Conservation (phyloP, 495 filamentous ascomycete genomes). For the Evernia prunastri region DNA sequence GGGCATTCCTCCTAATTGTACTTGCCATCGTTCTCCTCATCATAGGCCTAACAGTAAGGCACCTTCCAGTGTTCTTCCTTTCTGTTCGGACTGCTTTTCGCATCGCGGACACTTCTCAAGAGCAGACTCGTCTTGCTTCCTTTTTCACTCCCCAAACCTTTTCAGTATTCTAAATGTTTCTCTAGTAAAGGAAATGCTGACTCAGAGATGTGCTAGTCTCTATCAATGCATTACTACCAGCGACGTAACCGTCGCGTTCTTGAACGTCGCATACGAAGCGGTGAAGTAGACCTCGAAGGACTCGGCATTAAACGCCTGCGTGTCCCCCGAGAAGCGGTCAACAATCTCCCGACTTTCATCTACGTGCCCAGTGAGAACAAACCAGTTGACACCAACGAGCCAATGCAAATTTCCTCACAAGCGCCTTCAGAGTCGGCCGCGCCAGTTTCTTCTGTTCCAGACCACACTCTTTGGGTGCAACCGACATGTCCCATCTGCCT, state of each 20-base stretch:
- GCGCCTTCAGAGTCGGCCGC: slow-evolving; percentile 13
- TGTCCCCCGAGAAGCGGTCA: slow-evolving; percentile 60
- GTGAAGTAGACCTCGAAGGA: slow-evolving; percentile 74
- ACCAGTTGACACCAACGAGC: neutral
- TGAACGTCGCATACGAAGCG: slow-evolving; percentile 59
- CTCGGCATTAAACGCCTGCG: slow-evolving; percentile 70
- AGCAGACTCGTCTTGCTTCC: too few relatives aligned
- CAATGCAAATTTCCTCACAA: slow-evolving; percentile 25
- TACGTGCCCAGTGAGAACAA: slow-evolving; percentile 41
- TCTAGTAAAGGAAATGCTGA: too few relatives aligned
- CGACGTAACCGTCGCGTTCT: slow-evolving; percentile 57
- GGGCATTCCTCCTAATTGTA: slow-evolving; percentile 78
- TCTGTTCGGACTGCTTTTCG: too few relatives aligned
- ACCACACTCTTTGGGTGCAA: slow-evolving; percentile 52
- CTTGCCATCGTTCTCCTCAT: slow-evolving; percentile 64
- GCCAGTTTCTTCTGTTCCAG: slow-evolving; percentile 4
- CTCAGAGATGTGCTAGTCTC: too few relatives aligned
- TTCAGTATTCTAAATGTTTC: too few relatives aligned
- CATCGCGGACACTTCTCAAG: too few relatives aligned
- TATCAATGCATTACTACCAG: slow-evolving; percentile 69
- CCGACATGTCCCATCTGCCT: slow-evolving; percentile 80
- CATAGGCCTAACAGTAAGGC: slow-evolving; percentile 53
- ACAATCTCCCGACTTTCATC: slow-evolving; percentile 65
- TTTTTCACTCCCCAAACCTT: too few relatives aligned
- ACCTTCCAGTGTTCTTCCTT: too few relatives aligned